Percentiles rank a stretch among this genome's conserved stretches.
Evolutionary conservation across 192 early-diverging fungal genomes (phyloP).

Genomic region (Umbelopsis isabellina): DNA sequence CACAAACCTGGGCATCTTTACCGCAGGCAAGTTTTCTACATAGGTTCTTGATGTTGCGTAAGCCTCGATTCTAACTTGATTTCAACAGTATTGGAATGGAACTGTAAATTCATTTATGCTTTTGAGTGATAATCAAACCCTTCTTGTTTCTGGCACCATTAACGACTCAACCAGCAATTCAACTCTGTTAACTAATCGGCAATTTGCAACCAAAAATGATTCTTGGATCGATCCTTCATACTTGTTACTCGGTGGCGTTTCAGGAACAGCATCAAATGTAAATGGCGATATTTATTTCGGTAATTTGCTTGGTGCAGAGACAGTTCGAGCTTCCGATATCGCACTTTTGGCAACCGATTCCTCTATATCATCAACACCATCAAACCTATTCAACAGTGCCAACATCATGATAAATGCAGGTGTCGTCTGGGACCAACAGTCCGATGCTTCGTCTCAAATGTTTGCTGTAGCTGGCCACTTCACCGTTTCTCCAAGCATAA

Average conservation of each 20-base stretch:
- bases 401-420: constrained; percentile 52
- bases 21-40: neutral
- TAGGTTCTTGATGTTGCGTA: no score
- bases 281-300: constrained; percentile 26
- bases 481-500: constrained; percentile 40
- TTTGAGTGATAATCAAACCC: constrained; percentile 1
- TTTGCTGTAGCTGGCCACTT: constrained; percentile 61
- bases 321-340: constrained; percentile 10
- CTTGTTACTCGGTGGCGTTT: neutral
- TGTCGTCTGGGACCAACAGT: constrained; percentile 54
- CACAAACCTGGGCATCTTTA: neutral
- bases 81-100: neutral
- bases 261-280: neutral
- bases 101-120: constrained; percentile 6
- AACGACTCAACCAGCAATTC: neutral
- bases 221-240: neutral
- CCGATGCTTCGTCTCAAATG: constrained; percentile 8
- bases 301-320: constrained; percentile 27
- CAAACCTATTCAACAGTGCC: neutral
- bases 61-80: no score
- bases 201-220: neutral
- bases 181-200: neutral
- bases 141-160: constrained; percentile 27
- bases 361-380: neutral
- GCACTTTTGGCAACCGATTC: constrained; percentile 11